phyloP scores from a whole-genome alignment of 2,329 filamentous ascomycete species.

The Diaporthe eres region DNA sequence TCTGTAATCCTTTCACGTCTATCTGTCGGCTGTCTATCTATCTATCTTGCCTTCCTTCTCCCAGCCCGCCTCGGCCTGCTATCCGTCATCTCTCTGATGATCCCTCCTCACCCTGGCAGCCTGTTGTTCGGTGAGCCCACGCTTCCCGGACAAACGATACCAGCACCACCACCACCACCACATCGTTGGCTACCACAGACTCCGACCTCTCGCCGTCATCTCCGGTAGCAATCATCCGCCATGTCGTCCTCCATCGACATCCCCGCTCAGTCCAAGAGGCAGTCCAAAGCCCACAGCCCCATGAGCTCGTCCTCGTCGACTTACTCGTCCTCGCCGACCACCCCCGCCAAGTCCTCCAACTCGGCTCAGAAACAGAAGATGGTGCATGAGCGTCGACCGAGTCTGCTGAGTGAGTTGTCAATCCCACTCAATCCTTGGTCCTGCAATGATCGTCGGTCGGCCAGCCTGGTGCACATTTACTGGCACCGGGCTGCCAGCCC shows the following conservation, averaged over 20 bases:
- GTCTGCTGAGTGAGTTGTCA: slow-evolving; percentile 69
- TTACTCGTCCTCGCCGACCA: slow-evolving; percentile 69
- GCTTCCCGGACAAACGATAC: slow-evolving; percentile 19
- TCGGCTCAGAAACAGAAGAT: slow-evolving; percentile 58
- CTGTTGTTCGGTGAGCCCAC: slow-evolving; percentile 36
- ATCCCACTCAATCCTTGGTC: slow-evolving; percentile 38
- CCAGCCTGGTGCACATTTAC: background rate
- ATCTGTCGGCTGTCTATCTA: background rate
- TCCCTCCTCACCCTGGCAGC: slow-evolving; percentile 15
- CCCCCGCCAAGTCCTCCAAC: slow-evolving; percentile 59
- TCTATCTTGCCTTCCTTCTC: background rate
- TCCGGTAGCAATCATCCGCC: slow-evolving; percentile 44
- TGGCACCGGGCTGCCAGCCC: background rate
- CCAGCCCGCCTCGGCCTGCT: slow-evolving; percentile 23
- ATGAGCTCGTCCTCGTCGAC: slow-evolving; percentile 68
- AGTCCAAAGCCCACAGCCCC: slow-evolving; percentile 57
- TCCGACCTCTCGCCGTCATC: slow-evolving; percentile 16
- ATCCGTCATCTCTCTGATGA: slow-evolving; percentile 35
- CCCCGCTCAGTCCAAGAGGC: slow-evolving; percentile 61
- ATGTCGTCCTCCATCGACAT: slow-evolving; percentile 82
- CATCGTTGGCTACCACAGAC: slow-evolving; percentile 4
- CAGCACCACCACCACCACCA: slow-evolving; percentile 11
- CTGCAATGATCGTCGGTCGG: slow-evolving; percentile 18
- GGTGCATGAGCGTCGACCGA: slow-evolving; percentile 70
- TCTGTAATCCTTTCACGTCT: slow-evolving; percentile 19